Percentiles rank a stretch among this genome's conserved stretches.
Conservation (phyloP, 73 alveolate species). For the Tetrahymena borealis region DNA sequence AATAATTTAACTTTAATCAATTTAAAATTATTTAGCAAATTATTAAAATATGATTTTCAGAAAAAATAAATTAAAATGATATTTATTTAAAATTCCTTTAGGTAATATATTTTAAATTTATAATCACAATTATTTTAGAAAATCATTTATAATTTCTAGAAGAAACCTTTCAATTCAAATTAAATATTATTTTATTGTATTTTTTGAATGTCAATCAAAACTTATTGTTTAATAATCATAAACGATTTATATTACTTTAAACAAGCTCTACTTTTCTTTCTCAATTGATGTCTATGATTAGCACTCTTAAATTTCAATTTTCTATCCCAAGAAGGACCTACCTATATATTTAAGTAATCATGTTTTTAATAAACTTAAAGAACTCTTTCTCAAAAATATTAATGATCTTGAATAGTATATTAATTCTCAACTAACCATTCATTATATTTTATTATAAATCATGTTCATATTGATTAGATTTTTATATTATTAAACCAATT, state of each 20-base stretch:
- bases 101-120: no score
- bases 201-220: neutral
- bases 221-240: neutral
- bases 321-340: slow-evolving; percentile 1
- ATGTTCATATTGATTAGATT: no score
- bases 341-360: no score
- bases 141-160: neutral
- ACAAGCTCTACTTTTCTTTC: slow-evolving; percentile 2
- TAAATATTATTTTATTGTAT: neutral
- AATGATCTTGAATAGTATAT: neutral
- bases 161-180: neutral
- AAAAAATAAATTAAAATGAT: no score
- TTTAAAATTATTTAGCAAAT: no score
- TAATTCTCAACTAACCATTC: no score
- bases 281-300: neutral
- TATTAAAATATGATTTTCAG: no score
- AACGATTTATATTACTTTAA: neutral
- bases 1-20: no score
- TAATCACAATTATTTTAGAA: no score
- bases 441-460: no score
- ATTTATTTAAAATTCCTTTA: neutral
- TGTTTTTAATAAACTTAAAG: neutral
- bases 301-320: neutral
- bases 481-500: no score
- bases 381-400: no score